Base-by-base conservation (phyloP, 2,329 filamentous ascomycete species). In the Diaporthe ampelina region DNA sequence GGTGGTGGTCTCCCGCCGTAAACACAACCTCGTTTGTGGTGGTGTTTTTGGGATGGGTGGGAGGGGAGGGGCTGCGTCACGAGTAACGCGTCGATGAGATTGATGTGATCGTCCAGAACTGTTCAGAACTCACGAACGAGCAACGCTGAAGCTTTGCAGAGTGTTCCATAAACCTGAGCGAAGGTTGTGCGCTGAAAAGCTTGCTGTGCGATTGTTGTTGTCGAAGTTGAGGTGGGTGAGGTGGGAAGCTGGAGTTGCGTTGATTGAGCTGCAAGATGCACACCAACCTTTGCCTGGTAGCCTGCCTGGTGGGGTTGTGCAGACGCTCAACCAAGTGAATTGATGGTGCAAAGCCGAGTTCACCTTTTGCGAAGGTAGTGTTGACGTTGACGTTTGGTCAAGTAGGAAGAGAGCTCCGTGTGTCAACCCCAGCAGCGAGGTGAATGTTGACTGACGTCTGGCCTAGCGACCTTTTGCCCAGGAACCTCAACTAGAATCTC, bases 41-140 rank as follows among this genome's bases (percentile, higher is more conserved):
- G 10, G 10, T 63, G 45, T 54, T 54, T 56, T 26, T 9, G 29
- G 15, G 40, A 26, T 32, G 37, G 29, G 15, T 57, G 45, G 24
- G 54, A 29, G 29, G 15, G 40, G 26, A 54, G 37, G 24, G 50
- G 32, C 21, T 43, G 50, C 52, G 37, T 65, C 32, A 29, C 40
- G 58, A 72, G 52, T 37, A 71, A 59, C 40, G 52, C 32, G 59
- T 67, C 52, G 45, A 56, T 37, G 52, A 59, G 43, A 19, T 59
- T 73, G 29, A 40, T 4, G 15, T 54, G 48, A n/a, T 48, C 13
- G 15, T 43, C 24, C 21, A 54, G 13, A 40, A 69, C 29, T 63
- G 59, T 57, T 56, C 37, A 17, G 35, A 29, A 19, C 32, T 63
- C 43, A 50, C 45, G 63, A 40, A 9, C 11, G 29, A 52, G 11